Conservation (phyloP, 2,329 filamentous ascomycete species). For the Diaporthe nobilis region DNA sequence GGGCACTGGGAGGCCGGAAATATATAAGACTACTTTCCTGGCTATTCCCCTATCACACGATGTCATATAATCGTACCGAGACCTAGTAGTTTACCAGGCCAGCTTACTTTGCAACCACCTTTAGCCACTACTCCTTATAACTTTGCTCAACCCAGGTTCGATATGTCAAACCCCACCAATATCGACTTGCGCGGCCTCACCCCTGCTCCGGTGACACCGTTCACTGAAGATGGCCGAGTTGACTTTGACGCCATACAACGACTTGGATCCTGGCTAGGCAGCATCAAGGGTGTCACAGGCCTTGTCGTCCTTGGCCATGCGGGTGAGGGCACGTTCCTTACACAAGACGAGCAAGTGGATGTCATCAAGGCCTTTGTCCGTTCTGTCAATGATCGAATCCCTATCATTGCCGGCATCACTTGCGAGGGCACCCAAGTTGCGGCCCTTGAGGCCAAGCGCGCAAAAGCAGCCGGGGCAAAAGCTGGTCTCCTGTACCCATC, state of each 20-base stretch:
- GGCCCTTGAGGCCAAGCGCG: conserved; percentile 7
- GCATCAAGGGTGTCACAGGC: not conserved
- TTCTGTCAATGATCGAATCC: not conserved
- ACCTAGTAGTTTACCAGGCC: too few relatives aligned
- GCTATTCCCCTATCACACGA: not conserved
- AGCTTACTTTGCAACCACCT: not conserved
- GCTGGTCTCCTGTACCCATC: conserved; percentile 11
- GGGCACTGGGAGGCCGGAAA: too few relatives aligned
- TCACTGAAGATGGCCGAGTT: not conserved
- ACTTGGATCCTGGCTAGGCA: conserved; percentile 9
- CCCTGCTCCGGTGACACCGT: not conserved
- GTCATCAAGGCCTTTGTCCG: not conserved
- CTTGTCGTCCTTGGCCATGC: conserved; percentile 13
- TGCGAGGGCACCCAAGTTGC: conserved; percentile 1
- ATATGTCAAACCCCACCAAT: not conserved
- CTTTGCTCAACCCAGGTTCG: not conserved
- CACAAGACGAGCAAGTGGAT: not conserved
- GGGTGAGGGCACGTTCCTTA: not conserved
- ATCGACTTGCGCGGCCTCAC: not conserved
- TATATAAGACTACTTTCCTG: not conserved
- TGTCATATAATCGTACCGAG: not conserved
- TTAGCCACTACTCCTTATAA: not conserved
- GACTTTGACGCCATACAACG: conserved; percentile 8
- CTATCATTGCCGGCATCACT: conserved; percentile 10
- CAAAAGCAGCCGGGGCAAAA: not conserved